Evolutionary conservation across 352 stramenopile species (phyloP).

Genomic region (Pythium diclinum): DNA sequence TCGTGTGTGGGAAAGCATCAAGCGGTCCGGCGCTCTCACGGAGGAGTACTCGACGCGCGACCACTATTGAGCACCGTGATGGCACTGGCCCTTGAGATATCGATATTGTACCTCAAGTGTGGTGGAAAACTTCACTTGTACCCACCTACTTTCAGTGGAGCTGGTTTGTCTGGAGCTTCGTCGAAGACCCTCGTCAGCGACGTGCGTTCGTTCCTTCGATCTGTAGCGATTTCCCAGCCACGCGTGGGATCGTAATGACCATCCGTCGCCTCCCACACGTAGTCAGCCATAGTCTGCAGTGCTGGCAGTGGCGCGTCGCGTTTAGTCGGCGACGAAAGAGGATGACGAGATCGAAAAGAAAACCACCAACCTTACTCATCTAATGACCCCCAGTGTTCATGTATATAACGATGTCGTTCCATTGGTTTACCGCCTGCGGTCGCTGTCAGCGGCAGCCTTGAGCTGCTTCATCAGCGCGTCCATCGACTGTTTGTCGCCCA

Average conservation of each 20-base stretch:
- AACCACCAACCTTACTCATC: neutral
- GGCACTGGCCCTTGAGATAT: neutral
- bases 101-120: neutral
- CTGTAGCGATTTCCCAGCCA: neutral
- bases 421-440: conserved; percentile 20
- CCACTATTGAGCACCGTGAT: conserved; percentile 29
- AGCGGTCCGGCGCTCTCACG: conserved; percentile 59
- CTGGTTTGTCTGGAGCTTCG: neutral
- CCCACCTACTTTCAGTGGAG: neutral
- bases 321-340: too few relatives aligned
- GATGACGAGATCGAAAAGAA: too few relatives aligned
- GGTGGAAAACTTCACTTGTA: neutral
- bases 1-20: conserved; percentile 65
- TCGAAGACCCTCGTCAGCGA: neutral
- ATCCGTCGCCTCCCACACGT: too few relatives aligned
- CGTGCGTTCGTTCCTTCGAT: neutral
- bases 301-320: too few relatives aligned
- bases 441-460: conserved; percentile 20
- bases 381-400: neutral
- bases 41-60: conserved; percentile 48
- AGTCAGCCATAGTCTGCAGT: too few relatives aligned
- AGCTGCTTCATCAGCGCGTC: conserved; percentile 43
- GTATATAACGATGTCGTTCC: conserved; percentile 4
- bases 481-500: conserved; percentile 37
- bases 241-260: neutral